phyloP scores from a whole-genome alignment of 371 early-diverging fungal species.

The Rhizopus microsporus region DNA sequence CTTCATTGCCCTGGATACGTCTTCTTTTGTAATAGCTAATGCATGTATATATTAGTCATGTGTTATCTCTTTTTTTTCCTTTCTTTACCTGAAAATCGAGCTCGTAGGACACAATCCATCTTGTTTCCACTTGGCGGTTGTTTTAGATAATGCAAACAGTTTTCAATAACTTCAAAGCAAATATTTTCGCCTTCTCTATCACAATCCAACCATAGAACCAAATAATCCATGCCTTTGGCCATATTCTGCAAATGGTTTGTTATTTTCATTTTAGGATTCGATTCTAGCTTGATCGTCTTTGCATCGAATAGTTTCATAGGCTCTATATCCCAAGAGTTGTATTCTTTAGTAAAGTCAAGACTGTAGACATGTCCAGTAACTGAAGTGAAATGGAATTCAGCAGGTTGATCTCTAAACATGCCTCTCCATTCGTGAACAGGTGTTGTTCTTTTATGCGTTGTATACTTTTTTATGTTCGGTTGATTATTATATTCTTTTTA shows the following conservation, averaged over 20 bases:
- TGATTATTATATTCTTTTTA: neutral
- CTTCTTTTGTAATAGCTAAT: conserved; percentile 54
- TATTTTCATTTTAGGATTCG: conserved; percentile 53
- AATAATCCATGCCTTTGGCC: conserved; percentile 48
- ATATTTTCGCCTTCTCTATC: conserved; percentile 83
- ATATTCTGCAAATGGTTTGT: conserved; percentile 43
- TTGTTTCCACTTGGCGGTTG: conserved; percentile 22
- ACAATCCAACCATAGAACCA: conserved; percentile 77
- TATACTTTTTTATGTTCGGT: conserved; percentile 20
- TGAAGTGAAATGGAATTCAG: conserved; percentile 47
- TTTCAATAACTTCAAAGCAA: conserved; percentile 62
- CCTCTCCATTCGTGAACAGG: conserved; percentile 54
- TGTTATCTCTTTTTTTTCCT: neutral
- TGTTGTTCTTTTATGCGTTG: conserved; percentile 36
- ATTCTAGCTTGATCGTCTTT: conserved; percentile 43
- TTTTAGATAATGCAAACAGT: conserved; percentile 37
- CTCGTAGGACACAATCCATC: conserved; percentile 46
- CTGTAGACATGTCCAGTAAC: conserved; percentile 51
- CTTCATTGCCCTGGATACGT: conserved; percentile 57
- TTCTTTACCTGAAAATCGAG: conserved; percentile 56
- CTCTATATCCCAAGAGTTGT: conserved; percentile 55
- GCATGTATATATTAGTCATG: neutral
- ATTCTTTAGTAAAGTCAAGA: conserved; percentile 49
- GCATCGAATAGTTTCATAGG: conserved; percentile 46
- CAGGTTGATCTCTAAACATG: conserved; percentile 34